A percentile compares a stretch with the other conserved stretches of the same genome.
phyloP scores from a whole-genome alignment of 2,329 filamentous ascomycete species.

The Epichloe hybrida region DNA sequence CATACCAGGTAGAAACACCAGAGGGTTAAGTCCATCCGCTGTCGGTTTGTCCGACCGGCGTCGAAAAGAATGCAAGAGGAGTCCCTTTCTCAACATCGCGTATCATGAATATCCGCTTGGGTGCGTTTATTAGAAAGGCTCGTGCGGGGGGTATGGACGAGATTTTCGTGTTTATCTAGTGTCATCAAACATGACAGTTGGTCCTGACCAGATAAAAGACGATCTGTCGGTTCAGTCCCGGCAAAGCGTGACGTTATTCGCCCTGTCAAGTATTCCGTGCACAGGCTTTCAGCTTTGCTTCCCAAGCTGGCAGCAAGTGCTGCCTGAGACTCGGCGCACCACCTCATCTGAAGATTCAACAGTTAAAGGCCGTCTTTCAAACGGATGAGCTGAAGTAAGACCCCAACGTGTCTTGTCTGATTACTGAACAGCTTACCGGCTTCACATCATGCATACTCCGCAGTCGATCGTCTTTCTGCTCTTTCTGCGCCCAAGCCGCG shows the following conservation, averaged over 20 bases:
- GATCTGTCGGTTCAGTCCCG: neutral
- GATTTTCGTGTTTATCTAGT: neutral
- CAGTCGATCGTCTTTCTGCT: too few species aligned
- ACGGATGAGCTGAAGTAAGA: too few species aligned
- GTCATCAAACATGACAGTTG: neutral
- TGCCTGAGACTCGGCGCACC: neutral
- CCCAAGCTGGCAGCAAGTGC: neutral
- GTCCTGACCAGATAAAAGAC: neutral
- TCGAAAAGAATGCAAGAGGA: neutral
- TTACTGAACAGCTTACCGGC: neutral
- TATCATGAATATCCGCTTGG: neutral
- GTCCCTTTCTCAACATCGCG: neutral
- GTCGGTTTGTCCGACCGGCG: neutral
- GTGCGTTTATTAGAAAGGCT: neutral
- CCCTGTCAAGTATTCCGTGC: neutral
- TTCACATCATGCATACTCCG: too few species aligned
- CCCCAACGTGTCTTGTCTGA: too few species aligned
- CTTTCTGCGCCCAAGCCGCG: too few species aligned
- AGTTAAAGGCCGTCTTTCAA: neutral
- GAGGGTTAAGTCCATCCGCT: neutral
- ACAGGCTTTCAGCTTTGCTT: neutral
- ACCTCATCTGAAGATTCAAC: neutral
- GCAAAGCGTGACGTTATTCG: neutral
- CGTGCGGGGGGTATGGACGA: neutral
- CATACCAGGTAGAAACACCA: neutral